These are phyloP conservation scores for Pseudonitzschia pungens DNA, from an alignment of 108 stramenopile species.

Conservation along the genomic window DNA sequence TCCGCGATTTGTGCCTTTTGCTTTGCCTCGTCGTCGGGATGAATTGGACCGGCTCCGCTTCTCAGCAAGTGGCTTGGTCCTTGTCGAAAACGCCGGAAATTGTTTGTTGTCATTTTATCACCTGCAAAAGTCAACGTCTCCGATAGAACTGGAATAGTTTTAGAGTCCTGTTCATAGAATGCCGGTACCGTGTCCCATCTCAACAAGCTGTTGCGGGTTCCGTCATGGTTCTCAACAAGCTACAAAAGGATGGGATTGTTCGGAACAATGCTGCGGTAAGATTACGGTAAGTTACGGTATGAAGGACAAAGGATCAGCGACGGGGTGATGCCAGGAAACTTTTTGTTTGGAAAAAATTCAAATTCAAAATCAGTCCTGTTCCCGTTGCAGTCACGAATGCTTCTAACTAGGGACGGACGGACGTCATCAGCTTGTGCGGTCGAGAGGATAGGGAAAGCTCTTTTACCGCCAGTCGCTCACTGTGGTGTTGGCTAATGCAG, in stretches of 20 bases:
- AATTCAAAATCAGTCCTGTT: neutral
- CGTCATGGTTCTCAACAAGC: no score
- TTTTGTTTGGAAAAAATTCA: neutral
- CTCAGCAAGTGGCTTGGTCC: neutral
- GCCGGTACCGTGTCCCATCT: no score
- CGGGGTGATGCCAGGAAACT: neutral
- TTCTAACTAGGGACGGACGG: neutral
- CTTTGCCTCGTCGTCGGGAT: neutral
- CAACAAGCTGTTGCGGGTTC: no score
- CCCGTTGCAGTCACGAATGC: neutral
- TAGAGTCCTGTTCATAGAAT: no score
- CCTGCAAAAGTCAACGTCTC: no score
- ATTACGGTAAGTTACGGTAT: no score
- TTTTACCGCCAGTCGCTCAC: neutral
- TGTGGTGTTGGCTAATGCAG: neutral
- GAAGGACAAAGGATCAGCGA: neutral
- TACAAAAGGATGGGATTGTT: no score
- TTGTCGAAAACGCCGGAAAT: neutral
- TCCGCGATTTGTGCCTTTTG: neutral
- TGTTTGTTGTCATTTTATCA: neutral
- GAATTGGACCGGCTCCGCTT: neutral
- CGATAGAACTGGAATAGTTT: no score
- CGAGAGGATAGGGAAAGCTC: neutral
- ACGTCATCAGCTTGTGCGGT: constrained; percentile 10
- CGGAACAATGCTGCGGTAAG: no score